Evolutionary conservation across 2,329 filamentous ascomycete genomes (phyloP).

Genomic region (Amesomyces nigricolor): DNA sequence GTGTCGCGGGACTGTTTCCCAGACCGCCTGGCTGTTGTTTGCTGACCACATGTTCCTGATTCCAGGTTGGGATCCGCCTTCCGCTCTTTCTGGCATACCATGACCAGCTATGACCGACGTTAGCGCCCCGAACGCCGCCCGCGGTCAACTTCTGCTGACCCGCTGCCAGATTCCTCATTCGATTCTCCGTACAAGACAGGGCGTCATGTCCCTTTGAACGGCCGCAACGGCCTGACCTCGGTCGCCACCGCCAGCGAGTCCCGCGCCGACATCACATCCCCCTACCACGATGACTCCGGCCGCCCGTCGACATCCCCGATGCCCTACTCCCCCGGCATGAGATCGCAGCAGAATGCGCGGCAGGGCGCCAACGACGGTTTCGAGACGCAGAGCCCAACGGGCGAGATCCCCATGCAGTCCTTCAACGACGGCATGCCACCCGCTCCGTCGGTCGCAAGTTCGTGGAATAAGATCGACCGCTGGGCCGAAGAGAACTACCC

Average conservation of each 20-base stretch:
- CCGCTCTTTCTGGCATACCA: conserved; percentile 92
- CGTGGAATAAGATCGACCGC: conserved; percentile 87
- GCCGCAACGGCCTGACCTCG: conserved; percentile 71
- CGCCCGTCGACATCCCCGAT: conserved; percentile 48
- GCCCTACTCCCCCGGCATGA: conserved; percentile 87
- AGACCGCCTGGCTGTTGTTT: conserved; percentile 15
- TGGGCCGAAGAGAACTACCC: conserved; percentile 96
- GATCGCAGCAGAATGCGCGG: conserved; percentile 68
- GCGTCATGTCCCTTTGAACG: conserved; percentile 77
- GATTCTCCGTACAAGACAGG: conserved; percentile 91
- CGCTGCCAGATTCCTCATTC: conserved; percentile 69
- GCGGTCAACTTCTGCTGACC: conserved; percentile 8
- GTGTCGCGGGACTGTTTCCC: conserved; percentile 5
- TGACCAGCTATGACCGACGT: conserved; percentile 67
- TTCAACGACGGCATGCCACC: conserved; percentile 90
- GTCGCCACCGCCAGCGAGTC: conserved; percentile 88
- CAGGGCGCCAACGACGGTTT: conserved; percentile 58
- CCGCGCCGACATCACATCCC: conserved; percentile 71
- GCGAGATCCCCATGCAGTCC: conserved; percentile 93
- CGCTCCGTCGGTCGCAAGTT: conserved; percentile 79
- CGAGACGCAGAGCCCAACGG: conserved; percentile 61
- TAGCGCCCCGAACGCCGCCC: conserved; percentile 31
- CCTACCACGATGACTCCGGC: conserved; percentile 68
- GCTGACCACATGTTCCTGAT: conserved; percentile 20
- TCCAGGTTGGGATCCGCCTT: conserved; percentile 64